Percentiles rank a stretch among this genome's conserved stretches.
These are phyloP conservation scores for Suhomyces ambrosiae DNA, from an alignment of 1,139 yeast genomes.

Conservation along the genomic window DNA sequence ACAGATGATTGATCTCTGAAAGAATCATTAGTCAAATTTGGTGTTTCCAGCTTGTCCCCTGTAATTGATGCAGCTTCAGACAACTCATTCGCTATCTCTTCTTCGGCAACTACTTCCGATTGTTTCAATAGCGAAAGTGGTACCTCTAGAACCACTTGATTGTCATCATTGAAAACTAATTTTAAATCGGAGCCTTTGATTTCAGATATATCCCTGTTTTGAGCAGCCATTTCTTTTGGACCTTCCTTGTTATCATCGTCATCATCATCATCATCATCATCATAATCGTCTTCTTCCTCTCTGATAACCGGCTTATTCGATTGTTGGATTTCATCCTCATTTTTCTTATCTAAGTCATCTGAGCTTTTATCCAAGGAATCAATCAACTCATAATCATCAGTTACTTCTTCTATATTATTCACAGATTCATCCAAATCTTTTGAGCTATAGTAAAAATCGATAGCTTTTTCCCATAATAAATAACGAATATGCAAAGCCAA, in stretches of 20 bases:
- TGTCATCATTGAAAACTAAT: slow-evolving; percentile 24
- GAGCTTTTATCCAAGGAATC: slow-evolving; percentile 35
- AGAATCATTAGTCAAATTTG: slow-evolving; percentile 7
- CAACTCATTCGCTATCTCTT: slow-evolving; percentile 10
- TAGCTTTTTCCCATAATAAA: slow-evolving; percentile 73
- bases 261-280: slow-evolving; percentile 41
- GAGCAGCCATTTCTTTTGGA: neutral
- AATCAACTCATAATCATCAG: slow-evolving; percentile 42
- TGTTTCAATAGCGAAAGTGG: slow-evolving; percentile 30
- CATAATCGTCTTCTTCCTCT: slow-evolving; percentile 46
- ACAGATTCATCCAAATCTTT: slow-evolving; percentile 31
- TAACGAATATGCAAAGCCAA: slow-evolving; percentile 68
- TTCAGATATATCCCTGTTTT: too few species aligned
- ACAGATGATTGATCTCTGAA: slow-evolving; percentile 7
- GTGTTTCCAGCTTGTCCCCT: slow-evolving; percentile 5
- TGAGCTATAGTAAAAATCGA: slow-evolving; percentile 51
- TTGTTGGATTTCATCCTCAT: slow-evolving; percentile 18
- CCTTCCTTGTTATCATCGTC: slow-evolving; percentile 23
- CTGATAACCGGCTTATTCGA: slow-evolving; percentile 26
- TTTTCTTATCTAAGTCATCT: slow-evolving; percentile 24
- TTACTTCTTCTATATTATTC: slow-evolving; percentile 34
- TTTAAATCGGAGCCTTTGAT: too few species aligned
- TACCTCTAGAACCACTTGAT: slow-evolving; percentile 34
- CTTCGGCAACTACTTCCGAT: slow-evolving; percentile 11
- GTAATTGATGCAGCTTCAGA: slow-evolving; percentile 12